Conservation (phyloP, 148 eudicot genomes). For the Chenopodium suecicum region DNA sequence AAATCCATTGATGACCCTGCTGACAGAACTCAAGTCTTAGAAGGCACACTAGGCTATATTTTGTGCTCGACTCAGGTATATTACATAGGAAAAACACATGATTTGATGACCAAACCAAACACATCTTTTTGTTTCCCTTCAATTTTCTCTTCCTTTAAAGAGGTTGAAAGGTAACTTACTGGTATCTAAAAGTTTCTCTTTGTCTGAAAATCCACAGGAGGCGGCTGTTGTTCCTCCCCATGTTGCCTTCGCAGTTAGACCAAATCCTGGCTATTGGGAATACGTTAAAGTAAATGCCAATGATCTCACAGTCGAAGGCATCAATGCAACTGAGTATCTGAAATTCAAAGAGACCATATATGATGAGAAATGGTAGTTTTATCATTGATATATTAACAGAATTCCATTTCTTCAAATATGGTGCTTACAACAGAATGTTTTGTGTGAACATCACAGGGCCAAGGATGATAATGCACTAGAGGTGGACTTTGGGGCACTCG, state of each 20-base stretch:
- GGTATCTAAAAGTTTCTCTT: neutral
- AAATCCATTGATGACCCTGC: slow-evolving; percentile 48
- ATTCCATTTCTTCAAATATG: neutral
- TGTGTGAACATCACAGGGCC: slow-evolving; percentile 54
- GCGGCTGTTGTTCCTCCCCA: slow-evolving; percentile 90
- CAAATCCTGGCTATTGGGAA: slow-evolving; percentile 89
- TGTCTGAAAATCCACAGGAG: slow-evolving; percentile 51
- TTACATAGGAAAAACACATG: neutral
- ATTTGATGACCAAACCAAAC: neutral
- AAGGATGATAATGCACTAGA: slow-evolving; percentile 84
- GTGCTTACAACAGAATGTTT: neutral
- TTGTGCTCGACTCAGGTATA: slow-evolving; percentile 77
- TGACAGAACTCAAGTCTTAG: slow-evolving; percentile 60
- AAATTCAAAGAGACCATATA: slow-evolving; percentile 69
- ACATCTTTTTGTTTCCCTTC: neutral
- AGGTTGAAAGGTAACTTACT: neutral
- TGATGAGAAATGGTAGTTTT: slow-evolving; percentile 66
- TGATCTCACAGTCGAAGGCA: slow-evolving; percentile 72
- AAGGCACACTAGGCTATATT: slow-evolving; percentile 85
- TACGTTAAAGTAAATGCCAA: slow-evolving; percentile 67
- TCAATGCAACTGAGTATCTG: slow-evolving; percentile 67
- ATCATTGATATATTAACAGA: too few relatives aligned
- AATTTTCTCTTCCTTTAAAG: neutral
- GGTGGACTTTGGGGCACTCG: slow-evolving; percentile 84
- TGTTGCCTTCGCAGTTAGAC: slow-evolving; percentile 80